Evolutionary conservation across 106 monocot species (phyloP).

Genomic region (Triglochin maritima): DNA sequence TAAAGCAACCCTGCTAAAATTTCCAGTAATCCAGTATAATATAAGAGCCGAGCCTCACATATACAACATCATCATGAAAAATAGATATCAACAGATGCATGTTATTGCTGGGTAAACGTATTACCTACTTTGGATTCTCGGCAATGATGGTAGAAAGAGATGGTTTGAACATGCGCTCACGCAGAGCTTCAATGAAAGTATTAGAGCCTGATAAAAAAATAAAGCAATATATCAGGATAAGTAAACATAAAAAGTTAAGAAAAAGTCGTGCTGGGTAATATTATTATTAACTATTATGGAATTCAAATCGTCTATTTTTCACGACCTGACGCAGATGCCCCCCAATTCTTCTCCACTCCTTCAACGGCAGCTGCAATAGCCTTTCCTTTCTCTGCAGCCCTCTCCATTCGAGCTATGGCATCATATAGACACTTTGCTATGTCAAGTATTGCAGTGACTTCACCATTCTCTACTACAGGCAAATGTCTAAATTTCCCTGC

Average conservation of each 20-base stretch:
- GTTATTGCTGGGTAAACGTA: conserved; percentile 8
- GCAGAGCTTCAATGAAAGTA: conserved; percentile 66
- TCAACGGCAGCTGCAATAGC: conserved; percentile 91
- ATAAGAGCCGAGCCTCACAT: no score
- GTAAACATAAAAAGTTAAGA: neutral
- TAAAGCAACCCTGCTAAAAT: conserved; percentile 30
- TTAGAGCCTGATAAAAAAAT: conserved; percentile 39
- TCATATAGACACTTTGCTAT: conserved; percentile 94
- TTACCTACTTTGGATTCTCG: conserved; percentile 82
- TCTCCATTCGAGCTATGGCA: conserved; percentile 90
- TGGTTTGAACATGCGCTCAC: conserved; percentile 67
- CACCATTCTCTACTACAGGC: conserved; percentile 85
- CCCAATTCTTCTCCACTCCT: conserved; percentile 85
- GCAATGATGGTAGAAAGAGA: conserved; percentile 59
- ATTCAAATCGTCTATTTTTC: neutral
- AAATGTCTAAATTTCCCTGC: conserved; percentile 90
- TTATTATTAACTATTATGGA: neutral
- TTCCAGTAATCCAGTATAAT: no score
- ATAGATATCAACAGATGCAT: neutral
- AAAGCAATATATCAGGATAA: neutral
- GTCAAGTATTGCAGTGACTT: conserved; percentile 84
- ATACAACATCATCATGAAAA: neutral
- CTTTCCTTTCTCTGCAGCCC: conserved; percentile 85
- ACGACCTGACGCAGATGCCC: conserved; percentile 59
- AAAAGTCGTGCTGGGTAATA: neutral